These are phyloP conservation scores for Saccharomycopsis selenospora DNA, from an alignment of 805 yeast genomes.

Conservation along the genomic window DNA sequence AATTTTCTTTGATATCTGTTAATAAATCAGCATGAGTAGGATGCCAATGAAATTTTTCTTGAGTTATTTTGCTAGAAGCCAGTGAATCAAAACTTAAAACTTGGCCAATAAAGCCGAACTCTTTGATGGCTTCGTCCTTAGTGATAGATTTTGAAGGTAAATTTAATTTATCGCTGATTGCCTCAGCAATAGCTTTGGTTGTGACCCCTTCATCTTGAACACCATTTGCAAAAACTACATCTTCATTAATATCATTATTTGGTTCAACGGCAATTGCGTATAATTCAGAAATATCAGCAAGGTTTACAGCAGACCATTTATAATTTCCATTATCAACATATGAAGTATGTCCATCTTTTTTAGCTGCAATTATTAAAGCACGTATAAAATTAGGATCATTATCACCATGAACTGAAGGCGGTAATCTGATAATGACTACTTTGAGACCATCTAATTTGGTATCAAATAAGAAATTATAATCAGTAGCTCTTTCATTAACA, in stretches of 20 bases:
- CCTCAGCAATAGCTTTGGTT: conserved; percentile 26
- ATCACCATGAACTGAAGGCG: conserved; percentile 32
- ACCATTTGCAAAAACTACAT: conserved; percentile 25
- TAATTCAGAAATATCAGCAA: conserved; percentile 30
- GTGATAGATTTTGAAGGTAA: conserved; percentile 22
- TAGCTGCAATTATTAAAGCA: conserved; percentile 26
- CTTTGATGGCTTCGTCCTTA: conserved; percentile 17
- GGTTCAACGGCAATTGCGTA: conserved; percentile 27
- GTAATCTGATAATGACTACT: conserved; percentile 26
- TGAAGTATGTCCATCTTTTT: conserved; percentile 28
- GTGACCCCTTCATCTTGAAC: conserved; percentile 24
- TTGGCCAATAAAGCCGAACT: conserved; percentile 20
- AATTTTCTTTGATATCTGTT: background rate
- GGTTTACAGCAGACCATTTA: conserved; percentile 30
- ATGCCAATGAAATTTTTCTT: background rate
- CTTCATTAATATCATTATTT: conserved; percentile 25
- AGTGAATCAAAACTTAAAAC: conserved; percentile 8
- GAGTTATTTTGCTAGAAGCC: background rate
- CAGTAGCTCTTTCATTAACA: conserved; percentile 15
- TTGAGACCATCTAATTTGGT: conserved; percentile 27
- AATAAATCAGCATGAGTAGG: background rate
- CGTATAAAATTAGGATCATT: conserved; percentile 27
- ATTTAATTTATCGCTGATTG: conserved; percentile 23
- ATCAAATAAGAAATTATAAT: conserved; percentile 21
- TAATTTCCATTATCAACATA: conserved; percentile 32